Conservation (phyloP, 1,284 basidiomycete species). For the Irpex sp. region DNA sequence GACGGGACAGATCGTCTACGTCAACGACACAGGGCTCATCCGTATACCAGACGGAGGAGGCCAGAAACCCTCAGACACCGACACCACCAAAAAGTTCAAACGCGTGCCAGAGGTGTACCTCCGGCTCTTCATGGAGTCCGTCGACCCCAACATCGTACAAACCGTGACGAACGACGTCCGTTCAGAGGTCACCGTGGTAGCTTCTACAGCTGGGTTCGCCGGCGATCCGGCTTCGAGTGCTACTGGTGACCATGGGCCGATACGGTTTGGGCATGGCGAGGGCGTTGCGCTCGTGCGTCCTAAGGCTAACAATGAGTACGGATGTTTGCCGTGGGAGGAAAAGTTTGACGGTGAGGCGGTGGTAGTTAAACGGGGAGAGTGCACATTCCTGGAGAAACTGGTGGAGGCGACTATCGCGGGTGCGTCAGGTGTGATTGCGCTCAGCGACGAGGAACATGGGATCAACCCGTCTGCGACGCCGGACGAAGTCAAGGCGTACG, state of each 20-base stretch:
- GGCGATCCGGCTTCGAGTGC: slow-evolving; percentile 45
- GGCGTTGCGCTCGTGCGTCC: slow-evolving; percentile 55
- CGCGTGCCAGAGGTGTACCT: slow-evolving; percentile 49
- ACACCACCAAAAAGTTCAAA: slow-evolving; percentile 17
- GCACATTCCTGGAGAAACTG: slow-evolving; percentile 83
- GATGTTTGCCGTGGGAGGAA: slow-evolving; percentile 54
- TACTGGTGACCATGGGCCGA: slow-evolving; percentile 18
- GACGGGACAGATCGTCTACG: slow-evolving; percentile 76
- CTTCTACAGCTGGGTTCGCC: slow-evolving; percentile 70
- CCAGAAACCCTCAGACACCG: slow-evolving; percentile 23
- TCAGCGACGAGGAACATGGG: slow-evolving; percentile 54
- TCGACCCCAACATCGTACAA: slow-evolving; percentile 40
- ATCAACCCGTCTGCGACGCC: slow-evolving; percentile 67
- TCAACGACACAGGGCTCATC: slow-evolving; percentile 70
- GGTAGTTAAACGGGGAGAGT: slow-evolving; percentile 66
- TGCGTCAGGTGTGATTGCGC: slow-evolving; percentile 72
- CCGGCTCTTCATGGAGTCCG: slow-evolving; percentile 55
- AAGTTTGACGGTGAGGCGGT: slow-evolving; percentile 47
- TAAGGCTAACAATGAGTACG: slow-evolving; percentile 42
- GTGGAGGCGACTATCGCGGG: slow-evolving; percentile 58
- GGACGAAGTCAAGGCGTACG: slow-evolving; percentile 54
- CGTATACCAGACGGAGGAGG: slow-evolving; percentile 24
- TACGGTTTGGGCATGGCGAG: slow-evolving; percentile 44
- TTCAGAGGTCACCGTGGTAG: slow-evolving; percentile 48
- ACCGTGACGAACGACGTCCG: slow-evolving; percentile 31